These are phyloP conservation scores for Nannochloris sp. DNA, from an alignment of 139 green algal genomes.

Conservation along the genomic window DNA sequence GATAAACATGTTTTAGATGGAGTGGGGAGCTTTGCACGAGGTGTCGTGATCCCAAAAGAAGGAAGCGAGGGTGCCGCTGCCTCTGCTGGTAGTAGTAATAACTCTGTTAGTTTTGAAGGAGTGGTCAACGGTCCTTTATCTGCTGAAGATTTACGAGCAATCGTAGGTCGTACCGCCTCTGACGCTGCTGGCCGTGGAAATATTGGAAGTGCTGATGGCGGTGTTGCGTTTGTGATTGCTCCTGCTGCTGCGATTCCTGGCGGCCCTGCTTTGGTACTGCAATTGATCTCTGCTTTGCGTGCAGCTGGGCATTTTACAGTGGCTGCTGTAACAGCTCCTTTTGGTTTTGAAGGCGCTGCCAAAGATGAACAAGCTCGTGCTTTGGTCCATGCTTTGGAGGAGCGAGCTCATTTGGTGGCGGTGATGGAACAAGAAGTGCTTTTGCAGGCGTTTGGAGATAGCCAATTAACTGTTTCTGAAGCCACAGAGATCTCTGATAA, in stretches of 20 bases:
- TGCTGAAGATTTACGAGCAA: constrained; percentile 11
- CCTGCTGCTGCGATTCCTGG: constrained; percentile 46
- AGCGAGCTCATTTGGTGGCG: constrained; percentile 54
- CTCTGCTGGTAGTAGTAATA: background rate
- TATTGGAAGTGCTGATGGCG: constrained; percentile 21
- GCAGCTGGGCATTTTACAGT: constrained; percentile 65
- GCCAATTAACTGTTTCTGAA: constrained; percentile 65
- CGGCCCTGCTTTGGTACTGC: constrained; percentile 40
- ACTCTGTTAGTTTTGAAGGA: background rate
- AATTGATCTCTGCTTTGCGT: constrained; percentile 50
- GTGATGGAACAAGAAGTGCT: constrained; percentile 42
- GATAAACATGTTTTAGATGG: constrained; percentile 25
- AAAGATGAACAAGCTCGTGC: constrained; percentile 50
- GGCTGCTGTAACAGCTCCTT: constrained; percentile 57
- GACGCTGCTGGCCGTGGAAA: constrained; percentile 41
- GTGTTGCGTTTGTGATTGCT: constrained; percentile 55
- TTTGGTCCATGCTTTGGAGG: constrained; percentile 48
- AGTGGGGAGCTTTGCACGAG: constrained; percentile 3
- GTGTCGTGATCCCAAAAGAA: constrained; percentile 28
- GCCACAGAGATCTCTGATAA: constrained; percentile 70
- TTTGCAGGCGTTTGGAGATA: constrained; percentile 16
- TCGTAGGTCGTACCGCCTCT: constrained; percentile 31
- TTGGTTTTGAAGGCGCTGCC: constrained; percentile 63
- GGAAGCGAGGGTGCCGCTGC: constrained; percentile 8
- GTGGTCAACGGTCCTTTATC: background rate